Percentiles rank a stretch among this genome's conserved stretches.
phyloP scores from a whole-genome alignment of 2,329 filamentous ascomycete genomes.

The Cladorrhinum sp. region DNA sequence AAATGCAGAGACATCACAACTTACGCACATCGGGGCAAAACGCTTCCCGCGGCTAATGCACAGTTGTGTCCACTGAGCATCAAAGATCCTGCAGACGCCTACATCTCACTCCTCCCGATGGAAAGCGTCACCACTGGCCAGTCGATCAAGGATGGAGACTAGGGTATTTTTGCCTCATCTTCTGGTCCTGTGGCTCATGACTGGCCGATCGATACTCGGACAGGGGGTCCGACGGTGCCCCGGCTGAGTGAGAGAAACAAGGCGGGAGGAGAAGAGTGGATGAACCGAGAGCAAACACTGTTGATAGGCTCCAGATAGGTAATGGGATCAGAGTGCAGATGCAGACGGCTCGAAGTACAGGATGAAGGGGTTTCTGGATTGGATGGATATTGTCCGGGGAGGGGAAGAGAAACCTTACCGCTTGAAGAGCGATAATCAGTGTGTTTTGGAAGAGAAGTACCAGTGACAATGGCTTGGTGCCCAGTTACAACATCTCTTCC shows the following conservation, averaged over 20 bases:
- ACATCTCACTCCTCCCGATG: background rate
- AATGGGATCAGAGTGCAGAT: background rate
- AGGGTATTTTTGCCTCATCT: background rate
- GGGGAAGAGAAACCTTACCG: background rate
- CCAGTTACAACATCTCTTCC: background rate
- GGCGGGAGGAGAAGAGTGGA: background rate
- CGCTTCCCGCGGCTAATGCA: background rate
- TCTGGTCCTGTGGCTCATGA: background rate
- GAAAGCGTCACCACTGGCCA: background rate
- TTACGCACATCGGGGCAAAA: background rate
- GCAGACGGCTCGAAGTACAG: background rate
- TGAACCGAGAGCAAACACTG: too few relatives aligned
- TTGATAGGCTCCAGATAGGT: background rate
- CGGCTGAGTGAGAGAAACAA: background rate
- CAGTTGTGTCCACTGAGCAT: background rate
- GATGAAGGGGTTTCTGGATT: background rate
- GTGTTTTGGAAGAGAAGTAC: background rate
- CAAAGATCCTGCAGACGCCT: background rate
- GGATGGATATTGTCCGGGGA: too few relatives aligned
- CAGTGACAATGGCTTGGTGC: background rate
- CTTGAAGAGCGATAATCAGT: background rate
- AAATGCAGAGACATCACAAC: background rate
- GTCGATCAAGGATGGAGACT: background rate
- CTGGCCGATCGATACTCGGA: background rate
- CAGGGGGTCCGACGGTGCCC: constrained; percentile 1